Percentiles rank a stretch among this genome's conserved stretches.
phyloP scores from a whole-genome alignment of 2,329 filamentous ascomycete genomes.

The Fusarium austroafricanum region DNA sequence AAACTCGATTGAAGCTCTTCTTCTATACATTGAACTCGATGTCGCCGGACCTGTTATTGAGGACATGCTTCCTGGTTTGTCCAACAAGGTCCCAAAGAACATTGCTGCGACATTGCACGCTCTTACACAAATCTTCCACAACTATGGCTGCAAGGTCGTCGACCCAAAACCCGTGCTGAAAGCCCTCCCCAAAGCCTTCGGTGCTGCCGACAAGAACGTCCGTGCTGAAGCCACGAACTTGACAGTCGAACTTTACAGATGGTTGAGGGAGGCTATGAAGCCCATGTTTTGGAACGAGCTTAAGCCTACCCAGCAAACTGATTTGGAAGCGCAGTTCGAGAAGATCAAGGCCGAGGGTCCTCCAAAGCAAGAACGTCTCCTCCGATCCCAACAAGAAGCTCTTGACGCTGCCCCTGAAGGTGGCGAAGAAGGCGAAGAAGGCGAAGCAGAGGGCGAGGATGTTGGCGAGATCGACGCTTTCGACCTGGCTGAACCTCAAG shows the following conservation, averaged over 20 bases:
- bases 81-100: constrained; percentile 92
- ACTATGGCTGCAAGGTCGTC: constrained; percentile 92
- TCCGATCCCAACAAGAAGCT: constrained; percentile 89
- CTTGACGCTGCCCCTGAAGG: constrained; percentile 75
- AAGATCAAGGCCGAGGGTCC: constrained; percentile 87
- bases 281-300: constrained; percentile 96
- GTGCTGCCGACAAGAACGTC: constrained; percentile 98
- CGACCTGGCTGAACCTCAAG: constrained; percentile 86
- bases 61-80: constrained; percentile 83
- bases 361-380: constrained; percentile 89
- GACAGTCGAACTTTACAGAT: constrained; percentile 94
- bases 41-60: constrained; percentile 87
- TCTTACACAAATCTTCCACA: constrained; percentile 87
- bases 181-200: constrained; percentile 87
- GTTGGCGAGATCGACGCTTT: constrained; percentile 80
- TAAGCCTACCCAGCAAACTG: constrained; percentile 94
- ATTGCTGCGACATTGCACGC: constrained; percentile 78
- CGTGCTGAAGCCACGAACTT: constrained; percentile 92
- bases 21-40: constrained; percentile 92
- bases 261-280: constrained; percentile 98
- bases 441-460: constrained; percentile 62
- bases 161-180: constrained; percentile 95
- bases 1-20: constrained; percentile 84
- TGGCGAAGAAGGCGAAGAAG: constrained; percentile 68
- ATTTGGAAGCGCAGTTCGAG: constrained; percentile 94